Percentiles rank a stretch among this genome's conserved stretches.
phyloP scores from a whole-genome alignment of 2,329 filamentous ascomycete species.

The Fusarium keratoplasticum region DNA sequence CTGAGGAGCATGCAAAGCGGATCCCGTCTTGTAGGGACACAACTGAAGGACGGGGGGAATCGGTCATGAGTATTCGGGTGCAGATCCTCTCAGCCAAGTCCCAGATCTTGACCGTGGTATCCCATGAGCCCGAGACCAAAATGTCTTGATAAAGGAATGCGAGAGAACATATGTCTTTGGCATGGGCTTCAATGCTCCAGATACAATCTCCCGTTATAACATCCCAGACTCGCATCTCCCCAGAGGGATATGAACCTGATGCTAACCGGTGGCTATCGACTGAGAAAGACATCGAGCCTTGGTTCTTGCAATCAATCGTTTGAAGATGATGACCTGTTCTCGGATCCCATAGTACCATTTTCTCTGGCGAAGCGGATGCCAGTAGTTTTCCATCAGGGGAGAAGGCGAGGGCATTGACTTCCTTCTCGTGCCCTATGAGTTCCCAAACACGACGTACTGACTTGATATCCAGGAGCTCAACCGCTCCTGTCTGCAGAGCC shows the following conservation, averaged over 20 bases:
- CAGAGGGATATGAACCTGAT: neutral
- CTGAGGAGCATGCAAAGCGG: neutral
- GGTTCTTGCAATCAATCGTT: neutral
- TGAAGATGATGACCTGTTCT: neutral
- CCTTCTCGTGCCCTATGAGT: neutral
- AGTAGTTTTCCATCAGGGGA: neutral
- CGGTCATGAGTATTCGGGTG: neutral
- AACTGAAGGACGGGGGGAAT: neutral
- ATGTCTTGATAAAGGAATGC: neutral
- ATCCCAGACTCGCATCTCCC: neutral
- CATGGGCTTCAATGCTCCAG: too few relatives aligned
- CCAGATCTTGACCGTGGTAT: neutral
- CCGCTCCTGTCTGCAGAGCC: too few relatives aligned
- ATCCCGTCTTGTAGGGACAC: neutral
- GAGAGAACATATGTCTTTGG: too few relatives aligned
- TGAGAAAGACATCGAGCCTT: neutral
- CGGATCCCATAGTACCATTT: conserved; percentile 1
- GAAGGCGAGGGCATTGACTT: neutral
- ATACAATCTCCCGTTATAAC: neutral
- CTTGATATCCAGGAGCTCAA: neutral
- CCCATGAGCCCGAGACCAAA: neutral
- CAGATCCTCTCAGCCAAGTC: neutral
- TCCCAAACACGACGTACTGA: neutral
- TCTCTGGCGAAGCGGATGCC: neutral
- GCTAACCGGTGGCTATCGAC: neutral